Evolutionary conservation across 75 land plant genomes (phyloP).

Genomic region (Isoetes taiwanensis): DNA sequence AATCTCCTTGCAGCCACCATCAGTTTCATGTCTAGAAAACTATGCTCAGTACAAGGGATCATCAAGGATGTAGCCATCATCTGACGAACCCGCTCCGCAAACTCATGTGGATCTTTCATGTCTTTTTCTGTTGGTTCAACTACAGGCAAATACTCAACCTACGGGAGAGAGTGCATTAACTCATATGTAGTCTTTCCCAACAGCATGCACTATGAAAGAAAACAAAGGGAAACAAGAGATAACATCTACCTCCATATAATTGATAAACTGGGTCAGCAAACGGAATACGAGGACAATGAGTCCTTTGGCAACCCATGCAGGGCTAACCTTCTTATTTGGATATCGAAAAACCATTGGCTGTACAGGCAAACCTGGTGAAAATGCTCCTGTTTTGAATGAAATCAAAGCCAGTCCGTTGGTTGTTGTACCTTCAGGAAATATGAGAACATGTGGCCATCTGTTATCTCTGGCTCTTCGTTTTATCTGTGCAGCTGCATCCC

Average conservation of each 20-base stretch:
- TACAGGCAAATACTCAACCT: constrained; percentile 26
- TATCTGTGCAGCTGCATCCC: constrained; percentile 23
- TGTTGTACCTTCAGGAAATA: constrained; percentile 30
- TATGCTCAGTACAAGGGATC: constrained; percentile 19
- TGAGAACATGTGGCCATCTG: constrained; percentile 24
- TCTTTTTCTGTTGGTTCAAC: constrained; percentile 16
- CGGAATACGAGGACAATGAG: constrained; percentile 17
- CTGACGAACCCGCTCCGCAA: constrained; percentile 17
- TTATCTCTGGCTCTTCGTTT: constrained; percentile 26
- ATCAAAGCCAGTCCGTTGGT: constrained; percentile 24
- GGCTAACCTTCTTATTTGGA: constrained; percentile 23
- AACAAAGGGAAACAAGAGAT: neutral
- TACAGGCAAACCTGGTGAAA: constrained; percentile 26
- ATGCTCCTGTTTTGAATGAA: constrained; percentile 30
- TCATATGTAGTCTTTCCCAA: neutral
- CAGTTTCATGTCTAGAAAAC: constrained; percentile 18
- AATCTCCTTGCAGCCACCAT: constrained; percentile 17
- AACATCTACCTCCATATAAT: constrained; percentile 22
- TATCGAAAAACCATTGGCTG: constrained; percentile 27
- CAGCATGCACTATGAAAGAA: neutral
- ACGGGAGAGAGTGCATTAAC: no score
- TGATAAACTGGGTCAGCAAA: constrained; percentile 26
- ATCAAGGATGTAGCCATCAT: constrained; percentile 20
- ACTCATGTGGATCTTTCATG: constrained; percentile 15
- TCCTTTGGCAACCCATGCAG: constrained; percentile 21